A percentile compares a stretch with the other conserved stretches of the same genome.
Conservation (phyloP, 2,329 filamentous ascomycete species). For the Paraconiothyrium brasiliense region DNA sequence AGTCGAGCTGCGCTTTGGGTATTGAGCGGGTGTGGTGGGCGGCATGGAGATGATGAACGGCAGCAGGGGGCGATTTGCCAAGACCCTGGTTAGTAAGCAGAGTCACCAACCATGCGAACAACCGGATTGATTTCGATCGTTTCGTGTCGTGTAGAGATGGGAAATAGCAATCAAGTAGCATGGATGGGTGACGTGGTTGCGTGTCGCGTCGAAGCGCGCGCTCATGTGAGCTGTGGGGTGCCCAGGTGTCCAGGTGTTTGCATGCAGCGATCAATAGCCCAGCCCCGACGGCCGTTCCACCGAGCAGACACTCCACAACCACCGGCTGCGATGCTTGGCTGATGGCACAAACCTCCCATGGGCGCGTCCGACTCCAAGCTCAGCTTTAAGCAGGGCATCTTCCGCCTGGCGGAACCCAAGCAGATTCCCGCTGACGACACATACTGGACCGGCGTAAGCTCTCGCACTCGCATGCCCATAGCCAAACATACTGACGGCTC, state of each 20-base stretch:
- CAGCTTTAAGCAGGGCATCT: slow-evolving; percentile 98
- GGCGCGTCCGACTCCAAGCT: slow-evolving; percentile 98
- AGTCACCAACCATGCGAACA: neutral
- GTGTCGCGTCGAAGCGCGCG: slow-evolving; percentile 10
- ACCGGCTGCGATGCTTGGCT: slow-evolving; percentile 32
- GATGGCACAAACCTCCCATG: slow-evolving; percentile 67
- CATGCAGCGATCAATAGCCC: neutral
- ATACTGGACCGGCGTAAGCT: slow-evolving; percentile 88
- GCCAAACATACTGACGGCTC: slow-evolving; percentile 19
- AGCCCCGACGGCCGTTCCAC: neutral
- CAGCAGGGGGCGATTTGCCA: slow-evolving; percentile 1
- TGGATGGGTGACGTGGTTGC: neutral
- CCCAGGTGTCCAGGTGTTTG: neutral
- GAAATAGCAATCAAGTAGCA: neutral
- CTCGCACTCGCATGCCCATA: neutral
- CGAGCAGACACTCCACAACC: slow-evolving; percentile 7
- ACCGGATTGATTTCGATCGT: neutral
- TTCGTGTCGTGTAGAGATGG: neutral
- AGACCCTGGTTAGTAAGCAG: slow-evolving; percentile 3
- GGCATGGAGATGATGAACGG: neutral
- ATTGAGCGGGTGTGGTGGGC: neutral
- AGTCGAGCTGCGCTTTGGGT: neutral
- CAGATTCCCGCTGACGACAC: slow-evolving; percentile 86
- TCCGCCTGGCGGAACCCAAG: slow-evolving; percentile 90
- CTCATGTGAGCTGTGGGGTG: slow-evolving; percentile 8